phyloP scores from a whole-genome alignment of 192 early-diverging fungal genomes.

The Funneliformis mosseae region DNA sequence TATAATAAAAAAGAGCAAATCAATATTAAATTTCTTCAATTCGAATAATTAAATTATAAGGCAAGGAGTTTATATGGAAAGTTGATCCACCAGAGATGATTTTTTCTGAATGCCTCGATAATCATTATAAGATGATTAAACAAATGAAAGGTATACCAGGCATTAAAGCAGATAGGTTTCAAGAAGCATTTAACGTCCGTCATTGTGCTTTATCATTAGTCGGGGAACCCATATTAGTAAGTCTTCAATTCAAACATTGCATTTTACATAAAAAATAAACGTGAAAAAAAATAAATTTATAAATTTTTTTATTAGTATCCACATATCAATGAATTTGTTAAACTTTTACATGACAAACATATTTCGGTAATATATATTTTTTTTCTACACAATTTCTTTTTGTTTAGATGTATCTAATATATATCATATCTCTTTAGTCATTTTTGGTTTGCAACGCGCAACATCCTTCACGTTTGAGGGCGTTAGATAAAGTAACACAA shows the following conservation, averaged over 20 bases:
- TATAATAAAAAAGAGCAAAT: neutral
- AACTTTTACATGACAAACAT: conserved; percentile 62
- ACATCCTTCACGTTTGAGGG: conserved; percentile 67
- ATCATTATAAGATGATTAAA: conserved; percentile 76
- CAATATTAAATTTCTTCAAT: neutral
- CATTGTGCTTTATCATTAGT: conserved; percentile 78
- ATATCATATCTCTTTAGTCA: conserved; percentile 32
- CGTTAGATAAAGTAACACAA: conserved; percentile 69
- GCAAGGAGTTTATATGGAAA: conserved; percentile 55
- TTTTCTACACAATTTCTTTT: neutral
- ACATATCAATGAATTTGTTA: conserved; percentile 75
- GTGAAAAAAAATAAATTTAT: no score
- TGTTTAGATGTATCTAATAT: neutral
- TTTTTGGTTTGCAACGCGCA: conserved; percentile 81
- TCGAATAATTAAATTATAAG: neutral
- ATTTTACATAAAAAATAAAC: neutral
- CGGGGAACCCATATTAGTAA: conserved; percentile 61
- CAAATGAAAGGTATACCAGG: conserved; percentile 77
- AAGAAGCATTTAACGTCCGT: conserved; percentile 64
- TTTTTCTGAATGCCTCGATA: conserved; percentile 66
- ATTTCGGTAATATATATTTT: conserved; percentile 46
- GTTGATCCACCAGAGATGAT: conserved; percentile 68
- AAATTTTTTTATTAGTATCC: conserved; percentile 58
- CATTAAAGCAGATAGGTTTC: conserved; percentile 70
- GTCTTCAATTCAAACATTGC: conserved; percentile 7